Conservation (phyloP, 257 asterid species). For the Gardenia jasminoides region DNA sequence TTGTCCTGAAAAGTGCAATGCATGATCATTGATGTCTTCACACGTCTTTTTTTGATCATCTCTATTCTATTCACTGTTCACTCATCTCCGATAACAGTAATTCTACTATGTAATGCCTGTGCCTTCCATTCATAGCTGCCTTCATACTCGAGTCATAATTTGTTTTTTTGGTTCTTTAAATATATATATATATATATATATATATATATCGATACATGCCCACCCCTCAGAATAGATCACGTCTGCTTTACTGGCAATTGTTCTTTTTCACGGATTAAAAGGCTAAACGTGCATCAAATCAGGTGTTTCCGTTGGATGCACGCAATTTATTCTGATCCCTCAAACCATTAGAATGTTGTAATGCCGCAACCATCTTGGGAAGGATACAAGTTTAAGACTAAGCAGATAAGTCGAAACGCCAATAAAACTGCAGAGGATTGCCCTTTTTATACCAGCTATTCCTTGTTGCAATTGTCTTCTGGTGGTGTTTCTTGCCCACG, state of each 20-base stretch:
- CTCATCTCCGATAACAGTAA: background rate
- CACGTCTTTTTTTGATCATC: background rate
- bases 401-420: background rate
- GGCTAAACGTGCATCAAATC: background rate
- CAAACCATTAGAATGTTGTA: background rate
- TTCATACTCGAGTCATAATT: too few species aligned
- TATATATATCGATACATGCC: too few species aligned
- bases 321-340: background rate
- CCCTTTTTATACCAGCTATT: too few species aligned
- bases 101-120: too few species aligned
- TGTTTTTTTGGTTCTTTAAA: too few species aligned
- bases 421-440: too few species aligned
- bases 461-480: too few species aligned
- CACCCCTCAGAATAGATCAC: background rate
- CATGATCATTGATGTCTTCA: constrained; percentile 24
- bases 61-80: background rate
- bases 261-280: background rate
- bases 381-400: too few species aligned
- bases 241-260: background rate
- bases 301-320: background rate
- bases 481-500: background rate
- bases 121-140: too few species aligned
- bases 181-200: too few species aligned
- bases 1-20: constrained; percentile 13
- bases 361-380: too few species aligned